These are phyloP conservation scores for Coccomyxa subellipsoidea DNA, from an alignment of 163 green algal species.

Conservation along the genomic window DNA sequence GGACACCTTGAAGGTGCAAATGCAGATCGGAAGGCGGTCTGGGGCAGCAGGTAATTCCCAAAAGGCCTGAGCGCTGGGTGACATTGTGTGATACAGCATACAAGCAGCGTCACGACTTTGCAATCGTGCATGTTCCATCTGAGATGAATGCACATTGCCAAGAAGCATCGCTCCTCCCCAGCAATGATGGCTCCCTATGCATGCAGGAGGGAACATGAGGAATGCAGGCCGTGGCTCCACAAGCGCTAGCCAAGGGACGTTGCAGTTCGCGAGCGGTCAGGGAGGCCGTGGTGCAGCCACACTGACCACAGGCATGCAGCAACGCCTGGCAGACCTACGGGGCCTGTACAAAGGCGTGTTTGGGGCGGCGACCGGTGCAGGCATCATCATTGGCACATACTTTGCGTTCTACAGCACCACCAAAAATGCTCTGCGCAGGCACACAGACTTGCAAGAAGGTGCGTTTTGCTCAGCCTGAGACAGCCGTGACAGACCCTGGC, in stretches of 20 bases:
- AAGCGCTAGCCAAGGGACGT: not conserved
- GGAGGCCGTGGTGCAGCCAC: not conserved
- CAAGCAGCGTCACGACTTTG: no score
- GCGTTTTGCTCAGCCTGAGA: not conserved
- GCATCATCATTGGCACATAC: constrained; percentile 92
- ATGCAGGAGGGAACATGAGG: not conserved
- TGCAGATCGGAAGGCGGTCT: constrained; percentile 68
- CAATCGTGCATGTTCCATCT: no score
- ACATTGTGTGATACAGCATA: no score
- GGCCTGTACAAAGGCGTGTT: constrained; percentile 85
- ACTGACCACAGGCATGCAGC: not conserved
- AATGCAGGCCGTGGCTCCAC: not conserved
- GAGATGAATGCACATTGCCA: no score
- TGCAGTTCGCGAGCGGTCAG: not conserved
- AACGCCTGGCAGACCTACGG: not conserved
- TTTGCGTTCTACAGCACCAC: constrained; percentile 94
- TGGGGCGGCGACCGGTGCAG: constrained; percentile 82
- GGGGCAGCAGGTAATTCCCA: constrained; percentile 33
- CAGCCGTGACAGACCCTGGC: not conserved
- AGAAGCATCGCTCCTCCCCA: no score
- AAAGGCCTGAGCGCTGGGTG: no score
- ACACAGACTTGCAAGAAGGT: constrained; percentile 38
- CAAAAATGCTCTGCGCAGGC: constrained; percentile 53
- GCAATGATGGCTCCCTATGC: no score
- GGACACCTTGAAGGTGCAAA: constrained; percentile 91